Evolutionary conservation across 352 stramenopile species (phyloP).

Genomic region (Globisporangium paroecandrum): DNA sequence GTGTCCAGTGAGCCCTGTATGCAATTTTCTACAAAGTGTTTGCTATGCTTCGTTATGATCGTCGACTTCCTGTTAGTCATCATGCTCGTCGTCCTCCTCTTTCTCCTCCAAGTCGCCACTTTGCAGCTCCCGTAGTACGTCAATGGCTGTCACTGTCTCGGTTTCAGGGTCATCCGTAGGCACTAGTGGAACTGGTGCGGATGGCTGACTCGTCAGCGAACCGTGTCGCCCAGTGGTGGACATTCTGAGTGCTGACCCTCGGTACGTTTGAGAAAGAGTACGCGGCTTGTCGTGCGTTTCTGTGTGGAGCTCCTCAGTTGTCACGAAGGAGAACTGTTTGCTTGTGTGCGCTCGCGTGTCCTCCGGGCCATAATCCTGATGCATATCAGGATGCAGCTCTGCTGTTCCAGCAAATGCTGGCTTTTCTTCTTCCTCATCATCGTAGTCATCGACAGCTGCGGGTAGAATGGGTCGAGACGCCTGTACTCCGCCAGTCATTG

Average conservation of each 20-base stretch:
- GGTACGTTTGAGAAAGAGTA: background rate
- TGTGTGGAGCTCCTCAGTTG: background rate
- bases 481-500: background rate
- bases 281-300: background rate
- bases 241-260: background rate
- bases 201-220: background rate
- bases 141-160: background rate
- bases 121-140: background rate
- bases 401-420: background rate
- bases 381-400: background rate
- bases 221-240: background rate
- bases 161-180: background rate
- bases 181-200: background rate
- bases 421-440: conserved; percentile 8
- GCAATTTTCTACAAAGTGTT: no score
- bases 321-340: background rate
- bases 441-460: background rate
- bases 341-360: conserved; percentile 1
- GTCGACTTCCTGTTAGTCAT: background rate
- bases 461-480: background rate
- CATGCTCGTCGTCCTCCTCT: background rate
- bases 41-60: background rate
- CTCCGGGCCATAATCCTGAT: background rate
- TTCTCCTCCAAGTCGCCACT: conserved; percentile 9
- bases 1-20: no score